Base-by-base conservation (phyloP, 208 protist genomes). In the Trypanosoma lewisi region DNA sequence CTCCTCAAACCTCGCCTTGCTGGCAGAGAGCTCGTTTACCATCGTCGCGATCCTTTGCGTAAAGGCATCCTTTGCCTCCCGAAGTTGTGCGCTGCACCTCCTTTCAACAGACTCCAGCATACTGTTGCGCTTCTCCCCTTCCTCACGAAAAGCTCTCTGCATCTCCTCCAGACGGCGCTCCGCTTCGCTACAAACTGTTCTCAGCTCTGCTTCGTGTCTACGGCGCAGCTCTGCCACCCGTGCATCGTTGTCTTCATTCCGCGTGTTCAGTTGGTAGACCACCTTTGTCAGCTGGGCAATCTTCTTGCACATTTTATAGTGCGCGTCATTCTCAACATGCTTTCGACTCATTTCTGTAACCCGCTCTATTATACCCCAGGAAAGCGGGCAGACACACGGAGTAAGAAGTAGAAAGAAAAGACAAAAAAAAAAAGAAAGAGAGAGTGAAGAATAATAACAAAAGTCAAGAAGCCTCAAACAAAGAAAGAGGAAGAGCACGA, bases 231-330 rank as follows among this genome's bases (percentile, higher is more conserved):
- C 83, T 33, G 82, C 65, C 14, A 85, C 72, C 25, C 96, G 81
- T 57, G 78, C 75, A 34, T 97, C 94, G 59, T 95, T 88, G 67
- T 98, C 97, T 66, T 98, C 96, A 41, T 92, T 95, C 36, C 90
- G 82, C 41, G 91, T 97, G 70, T 98, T 98, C 21, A 98, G 80
- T 16, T 97, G 95, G 77, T 98, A 98, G 42, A 98, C 97, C 1
- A 98, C 97, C 62, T 98, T 98, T 2, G 97, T 98, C 30, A 98
- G 84, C 74, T 98, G 96, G 11, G 97, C 97, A 66, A 98, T 97
- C 78, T 98, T 98, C 62, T 98, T 98, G 83, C 85, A 93, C 93
- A 98, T 97, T 59, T 96, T 96, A 48, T 90, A 93, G 61, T 96
- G 78, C 70, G 93, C 82, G 58, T 97, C 92, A 33, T 19, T 4